A percentile compares a stretch with the other conserved stretches of the same genome.
These are phyloP conservation scores for Deinandra increscens DNA, from an alignment of 129 eudicot genomes.

Conservation along the genomic window DNA sequence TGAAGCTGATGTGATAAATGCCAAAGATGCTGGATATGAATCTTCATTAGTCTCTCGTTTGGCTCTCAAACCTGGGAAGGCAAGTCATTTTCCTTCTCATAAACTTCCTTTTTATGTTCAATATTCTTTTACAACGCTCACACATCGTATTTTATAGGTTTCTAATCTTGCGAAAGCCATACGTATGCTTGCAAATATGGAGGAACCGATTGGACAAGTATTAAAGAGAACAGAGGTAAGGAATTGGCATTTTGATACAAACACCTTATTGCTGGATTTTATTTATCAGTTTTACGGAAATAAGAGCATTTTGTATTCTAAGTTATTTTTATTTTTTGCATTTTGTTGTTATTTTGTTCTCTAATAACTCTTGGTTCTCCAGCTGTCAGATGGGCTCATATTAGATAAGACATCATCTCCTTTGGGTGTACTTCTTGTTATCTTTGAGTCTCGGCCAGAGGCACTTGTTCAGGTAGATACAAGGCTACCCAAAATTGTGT, in stretches of 20 bases:
- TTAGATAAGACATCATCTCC: conserved; percentile 87
- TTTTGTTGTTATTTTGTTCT: neutral
- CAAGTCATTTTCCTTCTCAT: conserved; percentile 34
- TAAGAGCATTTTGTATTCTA: neutral
- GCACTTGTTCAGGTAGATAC: conserved; percentile 85
- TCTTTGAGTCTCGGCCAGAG: conserved; percentile 97
- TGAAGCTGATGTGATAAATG: conserved; percentile 71
- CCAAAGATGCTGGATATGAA: conserved; percentile 77
- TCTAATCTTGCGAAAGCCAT: conserved; percentile 78
- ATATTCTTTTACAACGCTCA: neutral
- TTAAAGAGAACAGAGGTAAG: conserved; percentile 83
- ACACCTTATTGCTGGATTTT: neutral
- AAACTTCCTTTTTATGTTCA: neutral
- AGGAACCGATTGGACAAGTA: conserved; percentile 87
- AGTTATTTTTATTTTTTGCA: neutral
- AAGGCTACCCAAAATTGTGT: neutral
- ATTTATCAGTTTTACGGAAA: conserved; percentile 6
- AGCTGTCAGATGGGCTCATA: conserved; percentile 87
- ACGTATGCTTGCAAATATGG: conserved; percentile 92
- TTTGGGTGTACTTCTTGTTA: conserved; percentile 90
- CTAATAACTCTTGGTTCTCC: conserved; percentile 23
- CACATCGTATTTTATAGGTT: conserved; percentile 36
- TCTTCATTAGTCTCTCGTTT: conserved; percentile 67
- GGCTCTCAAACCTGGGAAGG: conserved; percentile 84
- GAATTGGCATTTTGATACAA: neutral